Evolutionary conservation across 345 rosid genomes (phyloP).

Genomic region (Lumnitzera littorea): DNA sequence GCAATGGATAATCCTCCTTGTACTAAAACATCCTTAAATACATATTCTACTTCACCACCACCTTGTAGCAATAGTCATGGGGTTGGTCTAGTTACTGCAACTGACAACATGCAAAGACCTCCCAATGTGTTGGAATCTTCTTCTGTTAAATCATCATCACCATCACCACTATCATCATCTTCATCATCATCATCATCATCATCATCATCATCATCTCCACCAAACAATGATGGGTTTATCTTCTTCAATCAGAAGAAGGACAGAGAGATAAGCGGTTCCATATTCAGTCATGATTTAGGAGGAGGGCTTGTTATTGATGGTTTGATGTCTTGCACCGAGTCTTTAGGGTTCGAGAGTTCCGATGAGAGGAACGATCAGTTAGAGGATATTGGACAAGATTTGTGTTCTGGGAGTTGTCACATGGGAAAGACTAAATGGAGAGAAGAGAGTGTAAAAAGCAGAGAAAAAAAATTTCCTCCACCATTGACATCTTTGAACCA

Average conservation of each 20-base stretch:
- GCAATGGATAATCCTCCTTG: background rate
- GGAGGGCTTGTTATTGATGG: constrained; percentile 36
- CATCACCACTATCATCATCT: background rate
- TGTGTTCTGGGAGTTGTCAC: background rate
- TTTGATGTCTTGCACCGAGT: constrained; percentile 73
- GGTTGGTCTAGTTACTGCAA: constrained; percentile 24
- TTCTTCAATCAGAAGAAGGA: constrained; percentile 17
- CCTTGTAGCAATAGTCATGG: constrained; percentile 8
- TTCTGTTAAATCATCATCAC: background rate
- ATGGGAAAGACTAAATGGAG: constrained; percentile 23
- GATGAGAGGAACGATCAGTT: constrained; percentile 39
- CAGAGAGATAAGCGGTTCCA: constrained; percentile 17
- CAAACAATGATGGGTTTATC: no score
- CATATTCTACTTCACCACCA: background rate
- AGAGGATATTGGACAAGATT: constrained; percentile 6
- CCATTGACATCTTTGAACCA: constrained; percentile 54
- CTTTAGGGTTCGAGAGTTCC: constrained; percentile 81
- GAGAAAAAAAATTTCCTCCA: constrained; percentile 47
- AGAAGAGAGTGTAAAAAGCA: constrained; percentile 17
- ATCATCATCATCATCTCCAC: no score
- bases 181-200: no score
- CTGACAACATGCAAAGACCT: constrained; percentile 9
- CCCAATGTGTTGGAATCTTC: constrained; percentile 37
- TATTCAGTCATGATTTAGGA: constrained; percentile 37
- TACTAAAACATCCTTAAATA: no score